Conservation (phyloP, 1,139 yeast genomes). For the Geotrichum bryndzae region DNA sequence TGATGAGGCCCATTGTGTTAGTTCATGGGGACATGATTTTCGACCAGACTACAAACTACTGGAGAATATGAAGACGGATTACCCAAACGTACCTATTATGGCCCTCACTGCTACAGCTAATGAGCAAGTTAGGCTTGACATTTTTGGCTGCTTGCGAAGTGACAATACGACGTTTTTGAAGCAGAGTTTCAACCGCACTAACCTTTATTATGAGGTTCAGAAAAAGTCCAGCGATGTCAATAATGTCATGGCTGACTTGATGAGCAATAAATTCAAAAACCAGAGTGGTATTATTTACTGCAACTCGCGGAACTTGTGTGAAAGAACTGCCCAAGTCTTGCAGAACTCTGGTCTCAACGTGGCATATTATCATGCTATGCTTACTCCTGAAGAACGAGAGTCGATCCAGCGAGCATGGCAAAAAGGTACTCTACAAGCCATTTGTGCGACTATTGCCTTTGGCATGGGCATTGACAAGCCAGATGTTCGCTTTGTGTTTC, state of each 20-base stretch:
- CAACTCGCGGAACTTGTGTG: constrained; percentile 84
- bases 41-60: constrained; percentile 90
- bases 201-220: constrained; percentile 71
- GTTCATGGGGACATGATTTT: constrained; percentile 99
- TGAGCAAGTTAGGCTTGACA: constrained; percentile 82
- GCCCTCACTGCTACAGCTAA: constrained; percentile 98
- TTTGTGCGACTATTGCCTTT: constrained; percentile 96
- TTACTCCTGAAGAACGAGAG: constrained; percentile 70
- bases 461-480: constrained; percentile 99
- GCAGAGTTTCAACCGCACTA: constrained; percentile 82
- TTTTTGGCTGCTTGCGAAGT: constrained; percentile 36
- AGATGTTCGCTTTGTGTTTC: constrained; percentile 87
- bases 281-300: constrained; percentile 90
- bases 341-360: constrained; percentile 56
- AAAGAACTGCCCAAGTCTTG: constrained; percentile 64
- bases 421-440: constrained; percentile 57
- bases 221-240: constrained; percentile 61
- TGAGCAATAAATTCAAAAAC: constrained; percentile 42
- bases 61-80: constrained; percentile 63
- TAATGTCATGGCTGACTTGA: constrained; percentile 41
- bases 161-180: constrained; percentile 47
- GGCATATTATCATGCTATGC: constrained; percentile 88
- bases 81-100: constrained; percentile 82
- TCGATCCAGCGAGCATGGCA: constrained; percentile 80
- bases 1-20: constrained; percentile 98